Conservation (phyloP, 495 filamentous ascomycete genomes). For the Xanthoparmelia taractica region DNA sequence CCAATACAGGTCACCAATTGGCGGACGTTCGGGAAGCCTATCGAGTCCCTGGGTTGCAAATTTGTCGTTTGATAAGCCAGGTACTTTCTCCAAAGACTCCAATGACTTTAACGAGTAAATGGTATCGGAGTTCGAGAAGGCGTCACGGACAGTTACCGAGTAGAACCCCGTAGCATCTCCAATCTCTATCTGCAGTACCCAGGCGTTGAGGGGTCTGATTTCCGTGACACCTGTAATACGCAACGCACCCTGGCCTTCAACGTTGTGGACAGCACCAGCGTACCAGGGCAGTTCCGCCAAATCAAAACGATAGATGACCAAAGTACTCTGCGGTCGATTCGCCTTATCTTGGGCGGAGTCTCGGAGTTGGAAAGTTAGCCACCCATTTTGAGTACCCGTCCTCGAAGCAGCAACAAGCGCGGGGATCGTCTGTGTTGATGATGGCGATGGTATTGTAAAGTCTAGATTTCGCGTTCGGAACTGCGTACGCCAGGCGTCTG, state of each 20-base stretch:
- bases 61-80: background rate
- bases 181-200: background rate
- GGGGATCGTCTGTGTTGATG: background rate
- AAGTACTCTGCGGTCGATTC: background rate
- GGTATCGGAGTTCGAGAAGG: background rate
- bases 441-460: background rate
- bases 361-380: background rate
- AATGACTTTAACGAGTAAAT: background rate
- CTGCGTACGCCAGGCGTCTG: conserved; percentile 12
- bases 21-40: background rate
- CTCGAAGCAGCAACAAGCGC: background rate
- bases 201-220: background rate
- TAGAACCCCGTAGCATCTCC: background rate
- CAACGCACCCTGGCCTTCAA: background rate
- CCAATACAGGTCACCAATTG: background rate
- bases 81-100: background rate
- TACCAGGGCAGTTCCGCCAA: conserved; percentile 1
- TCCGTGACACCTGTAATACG: background rate
- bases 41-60: background rate
- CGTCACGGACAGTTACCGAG: background rate
- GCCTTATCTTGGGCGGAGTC: background rate
- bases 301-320: conserved; percentile 13
- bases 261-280: conserved; percentile 2
- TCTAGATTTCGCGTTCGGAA: conserved; percentile 5
- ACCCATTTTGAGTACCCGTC: background rate